Evolutionary conservation across 108 stramenopile genomes (phyloP).

Genomic region (Discostella stelligeroides): DNA sequence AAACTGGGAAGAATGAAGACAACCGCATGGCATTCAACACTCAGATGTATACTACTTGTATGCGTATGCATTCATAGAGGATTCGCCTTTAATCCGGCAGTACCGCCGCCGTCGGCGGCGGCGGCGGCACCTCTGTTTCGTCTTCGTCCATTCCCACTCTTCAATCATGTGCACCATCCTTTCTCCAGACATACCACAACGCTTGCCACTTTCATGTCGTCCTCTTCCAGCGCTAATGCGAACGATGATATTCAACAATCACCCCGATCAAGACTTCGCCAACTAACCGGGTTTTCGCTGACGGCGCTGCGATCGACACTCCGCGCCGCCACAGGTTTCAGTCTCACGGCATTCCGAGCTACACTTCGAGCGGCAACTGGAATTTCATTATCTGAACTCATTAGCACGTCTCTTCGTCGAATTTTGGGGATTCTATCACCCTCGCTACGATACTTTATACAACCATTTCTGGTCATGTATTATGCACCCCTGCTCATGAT

Average conservation of each 20-base stretch:
- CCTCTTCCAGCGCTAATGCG: neutral
- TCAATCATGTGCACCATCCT: neutral
- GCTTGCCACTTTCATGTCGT: neutral
- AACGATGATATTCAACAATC: slow-evolving; percentile 3
- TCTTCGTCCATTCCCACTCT: too few relatives aligned
- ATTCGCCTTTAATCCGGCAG: neutral
- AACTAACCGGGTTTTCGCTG: slow-evolving; percentile 63
- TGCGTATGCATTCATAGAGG: slow-evolving; percentile 6
- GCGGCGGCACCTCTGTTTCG: neutral
- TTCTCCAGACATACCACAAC: neutral
- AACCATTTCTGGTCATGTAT: slow-evolving; percentile 69
- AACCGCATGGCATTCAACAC: neutral
- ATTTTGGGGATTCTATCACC: slow-evolving; percentile 27
- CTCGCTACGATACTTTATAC: slow-evolving; percentile 66
- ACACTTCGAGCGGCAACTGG: slow-evolving; percentile 62
- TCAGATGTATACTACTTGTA: neutral
- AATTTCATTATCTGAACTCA: slow-evolving; percentile 52
- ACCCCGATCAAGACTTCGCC: slow-evolving; percentile 41
- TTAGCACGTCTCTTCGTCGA: slow-evolving; percentile 8
- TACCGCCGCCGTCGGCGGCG: neutral
- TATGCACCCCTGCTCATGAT: slow-evolving; percentile 58
- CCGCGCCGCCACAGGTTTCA: slow-evolving; percentile 64
- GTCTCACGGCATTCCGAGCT: slow-evolving; percentile 65
- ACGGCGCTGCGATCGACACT: slow-evolving; percentile 52
- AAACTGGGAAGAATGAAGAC: neutral